Conservation (phyloP, 768 basidiomycete species). For the Astraeus odoratus region DNA sequence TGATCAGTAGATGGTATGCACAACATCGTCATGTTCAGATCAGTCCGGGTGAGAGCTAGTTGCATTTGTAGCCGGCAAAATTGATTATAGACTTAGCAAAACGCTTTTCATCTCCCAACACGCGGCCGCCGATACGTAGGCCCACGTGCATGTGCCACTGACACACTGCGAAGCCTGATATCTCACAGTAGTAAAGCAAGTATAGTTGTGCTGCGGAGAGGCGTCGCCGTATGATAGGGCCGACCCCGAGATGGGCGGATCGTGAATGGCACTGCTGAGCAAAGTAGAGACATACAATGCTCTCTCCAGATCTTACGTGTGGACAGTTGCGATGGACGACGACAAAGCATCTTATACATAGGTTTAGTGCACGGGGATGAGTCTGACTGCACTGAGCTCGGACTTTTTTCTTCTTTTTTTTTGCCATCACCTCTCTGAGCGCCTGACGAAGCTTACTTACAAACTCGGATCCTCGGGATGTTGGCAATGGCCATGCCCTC, state of each 20-base stretch:
- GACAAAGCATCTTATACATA: too few species aligned
- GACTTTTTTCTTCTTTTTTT: neutral
- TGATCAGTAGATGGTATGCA: neutral
- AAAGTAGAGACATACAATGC: too few species aligned
- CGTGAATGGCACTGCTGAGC: neutral
- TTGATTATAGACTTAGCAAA: too few species aligned
- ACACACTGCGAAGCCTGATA: neutral
- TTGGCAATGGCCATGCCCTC: neutral
- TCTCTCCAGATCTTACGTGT: too few species aligned
- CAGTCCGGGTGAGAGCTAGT: neutral
- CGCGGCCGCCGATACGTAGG: neutral
- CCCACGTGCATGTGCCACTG: neutral
- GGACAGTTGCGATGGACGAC: too few species aligned
- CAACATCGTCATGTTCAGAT: too few species aligned
- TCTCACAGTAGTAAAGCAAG: neutral
- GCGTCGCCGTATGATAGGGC: neutral
- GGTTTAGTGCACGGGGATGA: too few species aligned
- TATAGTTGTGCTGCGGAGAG: neutral
- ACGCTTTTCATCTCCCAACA: too few species aligned
- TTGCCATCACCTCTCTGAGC: too few species aligned
- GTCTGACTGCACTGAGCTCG: neutral
- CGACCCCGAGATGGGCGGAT: neutral
- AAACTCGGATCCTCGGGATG: neutral
- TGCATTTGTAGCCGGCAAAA: neutral
- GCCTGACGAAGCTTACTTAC: too few species aligned